These are phyloP conservation scores for Penicillium pulvis DNA, from an alignment of 495 filamentous ascomycete genomes.

Conservation along the genomic window DNA sequence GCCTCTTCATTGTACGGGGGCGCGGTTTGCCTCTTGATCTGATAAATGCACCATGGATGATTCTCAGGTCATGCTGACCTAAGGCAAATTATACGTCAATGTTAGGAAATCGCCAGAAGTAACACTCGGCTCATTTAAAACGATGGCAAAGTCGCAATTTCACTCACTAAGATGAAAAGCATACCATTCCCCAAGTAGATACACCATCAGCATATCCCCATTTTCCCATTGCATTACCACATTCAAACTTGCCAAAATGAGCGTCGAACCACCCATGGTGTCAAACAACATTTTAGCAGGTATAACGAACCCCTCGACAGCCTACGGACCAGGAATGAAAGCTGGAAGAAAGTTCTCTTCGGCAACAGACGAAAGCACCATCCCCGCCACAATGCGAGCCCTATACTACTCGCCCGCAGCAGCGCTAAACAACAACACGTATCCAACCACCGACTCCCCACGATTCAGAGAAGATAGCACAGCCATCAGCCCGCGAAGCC, in stretches of 20 bases:
- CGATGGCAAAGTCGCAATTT: not conserved
- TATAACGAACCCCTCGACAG: constrained; percentile 1
- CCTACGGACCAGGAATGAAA: not conserved
- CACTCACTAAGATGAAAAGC: not conserved
- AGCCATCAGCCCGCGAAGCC: constrained; percentile 10
- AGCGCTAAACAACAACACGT: constrained; percentile 13
- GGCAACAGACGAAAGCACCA: constrained; percentile 12
- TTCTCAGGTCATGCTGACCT: constrained; percentile 1
- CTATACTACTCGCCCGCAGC: constrained; percentile 38
- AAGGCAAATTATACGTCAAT: constrained; percentile 4
- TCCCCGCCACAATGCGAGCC: constrained; percentile 43
- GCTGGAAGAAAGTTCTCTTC: not conserved
- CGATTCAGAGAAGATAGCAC: not conserved
- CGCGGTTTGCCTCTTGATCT: not conserved
- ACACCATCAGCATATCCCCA: not conserved
- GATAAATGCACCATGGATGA: not conserved
- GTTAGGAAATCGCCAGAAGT: constrained; percentile 1
- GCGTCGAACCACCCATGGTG: constrained; percentile 1
- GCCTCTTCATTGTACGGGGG: not conserved
- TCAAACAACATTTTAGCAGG: not conserved
- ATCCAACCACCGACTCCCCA: not conserved
- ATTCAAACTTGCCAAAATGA: not conserved
- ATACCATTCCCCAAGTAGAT: not conserved
- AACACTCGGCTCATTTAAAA: not conserved
- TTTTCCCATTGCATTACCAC: not conserved